These are phyloP conservation scores for Candida glucosophila DNA, from an alignment of 1,139 yeast species.

Conservation along the genomic window DNA sequence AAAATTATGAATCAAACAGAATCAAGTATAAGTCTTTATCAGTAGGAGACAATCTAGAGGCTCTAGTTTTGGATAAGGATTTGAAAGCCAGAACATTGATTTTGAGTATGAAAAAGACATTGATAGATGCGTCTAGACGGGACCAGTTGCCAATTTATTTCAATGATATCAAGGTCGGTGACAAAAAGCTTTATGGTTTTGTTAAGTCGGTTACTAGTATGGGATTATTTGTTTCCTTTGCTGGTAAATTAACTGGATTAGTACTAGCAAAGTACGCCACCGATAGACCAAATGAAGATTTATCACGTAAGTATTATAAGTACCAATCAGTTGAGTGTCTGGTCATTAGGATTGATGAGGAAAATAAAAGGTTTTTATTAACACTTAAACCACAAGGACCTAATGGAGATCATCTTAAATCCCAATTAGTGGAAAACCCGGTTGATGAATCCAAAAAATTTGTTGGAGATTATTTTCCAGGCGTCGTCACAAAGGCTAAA, in stretches of 20 bases:
- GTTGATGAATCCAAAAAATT: constrained; percentile 44
- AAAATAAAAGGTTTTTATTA: constrained; percentile 61
- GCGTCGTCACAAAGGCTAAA: constrained; percentile 51
- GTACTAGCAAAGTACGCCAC: constrained; percentile 71
- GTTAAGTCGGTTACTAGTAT: constrained; percentile 66
- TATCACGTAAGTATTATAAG: constrained; percentile 48
- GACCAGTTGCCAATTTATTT: constrained; percentile 49
- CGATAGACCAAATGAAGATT: constrained; percentile 45
- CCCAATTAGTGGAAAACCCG: constrained; percentile 40
- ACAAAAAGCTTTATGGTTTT: constrained; percentile 54
- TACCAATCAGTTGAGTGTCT: constrained; percentile 63
- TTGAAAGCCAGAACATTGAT: constrained; percentile 49
- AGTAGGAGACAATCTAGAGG: constrained; percentile 52
- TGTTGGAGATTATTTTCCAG: constrained; percentile 49
- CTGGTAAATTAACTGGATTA: constrained; percentile 73
- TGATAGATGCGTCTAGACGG: constrained; percentile 55
- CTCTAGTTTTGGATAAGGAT: constrained; percentile 66
- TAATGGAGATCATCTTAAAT: constrained; percentile 13
- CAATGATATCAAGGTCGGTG: constrained; percentile 48
- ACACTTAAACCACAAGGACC: constrained; percentile 32
- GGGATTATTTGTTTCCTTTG: constrained; percentile 82
- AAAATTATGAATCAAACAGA: constrained; percentile 65
- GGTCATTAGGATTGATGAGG: constrained; percentile 56
- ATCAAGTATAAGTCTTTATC: constrained; percentile 47
- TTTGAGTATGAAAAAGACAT: constrained; percentile 56